These are phyloP conservation scores for Jasminum sambac DNA, from an alignment of 257 asterid genomes.

Conservation along the genomic window DNA sequence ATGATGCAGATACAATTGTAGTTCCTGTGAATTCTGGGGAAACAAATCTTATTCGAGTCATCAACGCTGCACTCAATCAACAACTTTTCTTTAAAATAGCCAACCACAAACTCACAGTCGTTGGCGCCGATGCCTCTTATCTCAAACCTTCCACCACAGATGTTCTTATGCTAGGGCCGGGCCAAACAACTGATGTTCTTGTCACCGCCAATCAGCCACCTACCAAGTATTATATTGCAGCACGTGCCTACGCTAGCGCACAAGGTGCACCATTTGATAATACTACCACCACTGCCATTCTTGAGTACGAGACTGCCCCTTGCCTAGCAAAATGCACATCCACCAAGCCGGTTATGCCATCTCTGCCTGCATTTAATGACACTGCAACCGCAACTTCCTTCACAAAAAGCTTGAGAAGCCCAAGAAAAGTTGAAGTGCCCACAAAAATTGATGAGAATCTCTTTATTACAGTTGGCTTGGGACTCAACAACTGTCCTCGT, in stretches of 20 bases:
- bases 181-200: conserved; percentile 83
- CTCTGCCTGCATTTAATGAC: conserved; percentile 71
- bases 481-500: conserved; percentile 62
- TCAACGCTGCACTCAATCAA: conserved; percentile 75
- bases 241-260: conserved; percentile 77
- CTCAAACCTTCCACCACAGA: conserved; percentile 76
- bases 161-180: conserved; percentile 88
- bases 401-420: conserved; percentile 63
- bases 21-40: conserved; percentile 70
- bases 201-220: conserved; percentile 69
- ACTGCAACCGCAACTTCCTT: conserved; percentile 75
- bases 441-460: conserved; percentile 59
- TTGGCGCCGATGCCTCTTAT: conserved; percentile 84
- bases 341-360: conserved; percentile 49
- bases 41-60: conserved; percentile 66
- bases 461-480: conserved; percentile 69
- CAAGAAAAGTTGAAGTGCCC: conserved; percentile 50
- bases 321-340: conserved; percentile 61
- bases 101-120: conserved; percentile 73
- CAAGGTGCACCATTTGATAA: conserved; percentile 83
- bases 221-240: conserved; percentile 73
- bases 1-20: conserved; percentile 56
- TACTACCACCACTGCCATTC: conserved; percentile 85
- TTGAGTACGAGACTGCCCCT: conserved; percentile 67
- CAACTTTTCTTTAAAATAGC: conserved; percentile 80